Evolutionary conservation across 441 rosid species (phyloP), one percentile per base, ranked within the genome.

Genomic region (Jatropha multifida): DNA sequence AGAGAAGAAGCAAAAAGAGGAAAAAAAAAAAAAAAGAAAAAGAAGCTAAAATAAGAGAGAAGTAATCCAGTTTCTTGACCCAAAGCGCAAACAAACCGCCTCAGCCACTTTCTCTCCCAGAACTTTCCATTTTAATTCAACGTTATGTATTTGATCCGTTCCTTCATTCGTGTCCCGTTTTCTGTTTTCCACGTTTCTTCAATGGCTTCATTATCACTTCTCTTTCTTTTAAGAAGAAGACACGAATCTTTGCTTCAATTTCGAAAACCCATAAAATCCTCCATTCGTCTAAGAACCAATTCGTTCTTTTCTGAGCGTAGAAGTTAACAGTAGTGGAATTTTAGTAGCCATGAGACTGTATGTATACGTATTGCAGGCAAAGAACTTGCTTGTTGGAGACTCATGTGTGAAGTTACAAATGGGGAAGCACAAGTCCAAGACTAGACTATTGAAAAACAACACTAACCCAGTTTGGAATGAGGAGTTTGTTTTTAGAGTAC

Each of bases 331-430:
- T 12, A 14, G 12, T 23, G 13, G 23, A 11, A 48, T 58, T 38
- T 42, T 5, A 0, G 61, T 60, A 17, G n/a, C 77, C 38, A 93
- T 88, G 97, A 92, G 88, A 90, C 85, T 94, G 18, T 90, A 80
- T 79, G 95, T 91, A 44, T 86, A 88, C 84, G 86, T 91, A 27
- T 76, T 91, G 83, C 89, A 90, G 81, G 98, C 88, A 3, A 83
- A 84, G 68, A 93, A 87, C 84, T 79, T 92, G 81, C 89, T 88
- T 44, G 87, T 78, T 1, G 64, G 60, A 73, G 89, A 86, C 77
- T 79, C 91, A 13, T 88, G 77, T 81, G 92, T 82, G 60, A 86
- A 86, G 75, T 86, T 94, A 61, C 86, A 81, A 73, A 78, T 90
- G 18, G 94, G 97, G 18, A 92, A 79, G 80, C 83, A 69, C 79